Conservation (phyloP, 345 rosid genomes). For the Odontarrhena argentea region DNA sequence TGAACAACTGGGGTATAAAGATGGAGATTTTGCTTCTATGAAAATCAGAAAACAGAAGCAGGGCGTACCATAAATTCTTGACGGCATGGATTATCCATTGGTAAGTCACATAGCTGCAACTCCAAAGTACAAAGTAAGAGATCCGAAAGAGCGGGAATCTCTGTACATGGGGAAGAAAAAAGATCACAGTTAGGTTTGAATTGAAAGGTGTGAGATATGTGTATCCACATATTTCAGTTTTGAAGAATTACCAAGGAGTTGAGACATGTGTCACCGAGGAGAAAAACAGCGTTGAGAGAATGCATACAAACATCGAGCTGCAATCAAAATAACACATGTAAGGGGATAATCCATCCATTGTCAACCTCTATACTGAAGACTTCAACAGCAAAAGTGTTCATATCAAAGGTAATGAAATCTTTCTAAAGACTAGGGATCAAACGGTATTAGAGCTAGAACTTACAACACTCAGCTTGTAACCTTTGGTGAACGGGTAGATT, state of each 20-base stretch:
- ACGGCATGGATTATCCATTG: slow-evolving; percentile 87
- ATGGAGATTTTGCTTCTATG: slow-evolving; percentile 27
- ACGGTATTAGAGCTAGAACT: slow-evolving; percentile 42
- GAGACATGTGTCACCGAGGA: slow-evolving; percentile 72
- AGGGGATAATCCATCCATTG: background rate
- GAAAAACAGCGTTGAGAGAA: slow-evolving; percentile 79
- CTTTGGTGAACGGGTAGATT: slow-evolving; percentile 65
- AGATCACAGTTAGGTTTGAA: background rate
- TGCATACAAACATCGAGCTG: slow-evolving; percentile 85
- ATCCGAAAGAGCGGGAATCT: slow-evolving; percentile 80
- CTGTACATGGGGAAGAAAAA: slow-evolving; percentile 49
- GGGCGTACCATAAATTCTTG: slow-evolving; percentile 38
- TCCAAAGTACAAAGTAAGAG: slow-evolving; percentile 79
- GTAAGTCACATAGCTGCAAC: slow-evolving; percentile 60
- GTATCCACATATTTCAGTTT: background rate
- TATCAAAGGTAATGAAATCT: slow-evolving; percentile 2
- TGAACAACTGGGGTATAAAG: background rate
- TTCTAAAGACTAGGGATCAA: background rate
- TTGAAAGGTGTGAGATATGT: background rate
- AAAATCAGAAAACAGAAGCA: slow-evolving; percentile 11
- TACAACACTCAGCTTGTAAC: slow-evolving; percentile 63
- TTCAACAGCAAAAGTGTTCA: background rate
- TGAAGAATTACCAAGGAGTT: slow-evolving; percentile 64
- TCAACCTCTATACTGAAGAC: background rate
- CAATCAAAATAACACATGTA: slow-evolving; percentile 37